Conservation (phyloP, 2,329 filamentous ascomycete genomes). For the Cladophialophora carrionii region DNA sequence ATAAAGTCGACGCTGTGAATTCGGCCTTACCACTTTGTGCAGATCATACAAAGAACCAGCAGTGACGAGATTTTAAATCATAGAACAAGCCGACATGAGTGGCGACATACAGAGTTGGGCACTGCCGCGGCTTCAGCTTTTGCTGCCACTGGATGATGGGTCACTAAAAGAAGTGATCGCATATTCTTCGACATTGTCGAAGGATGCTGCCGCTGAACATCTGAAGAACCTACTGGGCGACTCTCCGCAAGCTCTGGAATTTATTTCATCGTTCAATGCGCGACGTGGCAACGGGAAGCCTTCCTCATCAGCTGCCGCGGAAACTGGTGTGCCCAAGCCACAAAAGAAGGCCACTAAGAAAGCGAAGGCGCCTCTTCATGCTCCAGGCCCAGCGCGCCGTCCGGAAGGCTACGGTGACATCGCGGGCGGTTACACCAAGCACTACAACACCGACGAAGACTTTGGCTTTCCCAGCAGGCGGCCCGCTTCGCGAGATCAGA, state of each 20-base stretch:
- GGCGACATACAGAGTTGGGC: conserved; percentile 60
- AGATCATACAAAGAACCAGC: not conserved
- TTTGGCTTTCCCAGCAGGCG: conserved; percentile 36
- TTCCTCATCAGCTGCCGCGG: not conserved
- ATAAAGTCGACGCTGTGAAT: not conserved
- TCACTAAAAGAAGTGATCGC: conserved; percentile 82
- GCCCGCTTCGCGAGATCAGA: not conserved
- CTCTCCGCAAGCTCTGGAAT: conserved; percentile 72
- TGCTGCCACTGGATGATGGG: conserved; percentile 82
- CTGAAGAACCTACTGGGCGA: conserved; percentile 87
- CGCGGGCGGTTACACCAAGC: conserved; percentile 75
- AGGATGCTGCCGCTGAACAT: conserved; percentile 76
- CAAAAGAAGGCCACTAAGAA: conserved; percentile 57
- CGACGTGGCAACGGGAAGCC: conserved; percentile 50
- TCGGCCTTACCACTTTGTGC: not conserved
- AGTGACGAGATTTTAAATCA: not conserved
- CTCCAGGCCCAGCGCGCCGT: conserved; percentile 62
- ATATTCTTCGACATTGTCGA: conserved; percentile 77
- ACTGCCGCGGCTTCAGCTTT: conserved; percentile 70
- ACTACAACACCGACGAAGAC: conserved; percentile 48
- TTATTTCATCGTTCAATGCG: conserved; percentile 75
- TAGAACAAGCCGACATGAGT: conserved; percentile 37
- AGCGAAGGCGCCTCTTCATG: conserved; percentile 65
- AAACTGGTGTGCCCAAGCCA: conserved; percentile 36
- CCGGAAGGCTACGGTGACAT: conserved; percentile 67